Conservation (phyloP, 73 alveolate genomes). For the Paramecium tetraurelia region DNA sequence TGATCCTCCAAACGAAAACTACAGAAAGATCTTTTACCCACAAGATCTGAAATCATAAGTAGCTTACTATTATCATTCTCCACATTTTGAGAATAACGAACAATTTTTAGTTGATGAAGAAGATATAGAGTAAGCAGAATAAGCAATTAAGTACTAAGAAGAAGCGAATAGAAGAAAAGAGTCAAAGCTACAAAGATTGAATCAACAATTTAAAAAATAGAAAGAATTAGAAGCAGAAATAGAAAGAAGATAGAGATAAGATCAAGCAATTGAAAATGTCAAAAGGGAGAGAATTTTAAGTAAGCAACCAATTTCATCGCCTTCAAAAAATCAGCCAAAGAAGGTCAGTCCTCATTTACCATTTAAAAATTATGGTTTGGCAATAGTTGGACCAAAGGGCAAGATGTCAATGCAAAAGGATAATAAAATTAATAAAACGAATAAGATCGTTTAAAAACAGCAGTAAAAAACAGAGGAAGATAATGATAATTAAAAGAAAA, state of each 20-base stretch:
- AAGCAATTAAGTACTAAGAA: background rate
- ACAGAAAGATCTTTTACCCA: conserved; percentile 18
- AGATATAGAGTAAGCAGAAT: background rate
- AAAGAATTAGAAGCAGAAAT: background rate
- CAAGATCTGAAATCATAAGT: background rate
- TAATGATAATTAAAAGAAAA: background rate
- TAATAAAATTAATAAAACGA: background rate
- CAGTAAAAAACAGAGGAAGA: background rate
- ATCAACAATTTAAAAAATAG: background rate
- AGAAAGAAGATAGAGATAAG: background rate
- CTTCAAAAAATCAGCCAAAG: background rate
- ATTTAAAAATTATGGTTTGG: background rate
- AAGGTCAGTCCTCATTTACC: background rate
- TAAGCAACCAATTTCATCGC: background rate
- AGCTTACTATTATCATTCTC: conserved; percentile 33
- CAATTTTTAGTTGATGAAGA: background rate
- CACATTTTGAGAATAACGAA: conserved; percentile 16
- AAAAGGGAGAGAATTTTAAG: background rate
- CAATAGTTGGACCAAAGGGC: background rate
- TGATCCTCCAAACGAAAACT: conserved; percentile 41
- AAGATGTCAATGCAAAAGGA: background rate
- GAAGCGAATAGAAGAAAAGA: background rate
- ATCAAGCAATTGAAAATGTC: background rate
- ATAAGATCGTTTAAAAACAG: background rate
- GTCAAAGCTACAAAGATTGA: background rate